Evolutionary conservation across 306 rosid genomes (phyloP), one percentile per base, ranked within the genome.

Genomic region (Prinsepia uniflora): DNA sequence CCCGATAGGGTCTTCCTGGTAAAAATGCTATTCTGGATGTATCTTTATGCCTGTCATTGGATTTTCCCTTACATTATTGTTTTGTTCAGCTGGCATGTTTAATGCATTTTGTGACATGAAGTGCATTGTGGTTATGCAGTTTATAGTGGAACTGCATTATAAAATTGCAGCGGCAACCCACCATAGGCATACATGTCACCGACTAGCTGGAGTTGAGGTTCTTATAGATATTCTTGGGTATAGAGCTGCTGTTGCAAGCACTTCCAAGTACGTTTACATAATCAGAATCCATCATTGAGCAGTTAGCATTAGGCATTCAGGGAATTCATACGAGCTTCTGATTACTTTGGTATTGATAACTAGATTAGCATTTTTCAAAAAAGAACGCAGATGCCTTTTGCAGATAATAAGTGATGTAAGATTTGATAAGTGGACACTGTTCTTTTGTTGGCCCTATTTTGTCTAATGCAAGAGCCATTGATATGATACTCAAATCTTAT

Each of bases 1-100:
- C 88, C 93, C 4, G 97, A 88, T 83, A 85, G 98, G 81, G 96
- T 82, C 77, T 93, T 93, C 86, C 82, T 80, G 98, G 98, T 93
- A 82, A 87, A 34, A 42, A 72, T 72, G 47, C 34, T 62, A 10
- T 53, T 46, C 43, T 39, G 30, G 13, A 8, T 56, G 55, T 70
- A 42, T 46, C 2, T 45, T 24, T 34, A 34, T 48, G 15, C 22
- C 42, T 22, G 9, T 36, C 47, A 15, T 39, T 4, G 13, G 45
- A 65, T 58, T 68, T 6, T 24, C 17, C 71, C 8, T 52, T 39
- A 71, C 43, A 59, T 70, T 61, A 65, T 65, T 61, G 65, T 63
- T 24, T 63, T 70, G 72, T 59, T 76, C 65, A 71, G 43, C 63
- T 45, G 48, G 44, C 49, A 64, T 76, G 62, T 71, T 74, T 45